These are phyloP conservation scores for Arthrobotrys conoides DNA, from an alignment of 2,329 filamentous ascomycete genomes.

Conservation along the genomic window DNA sequence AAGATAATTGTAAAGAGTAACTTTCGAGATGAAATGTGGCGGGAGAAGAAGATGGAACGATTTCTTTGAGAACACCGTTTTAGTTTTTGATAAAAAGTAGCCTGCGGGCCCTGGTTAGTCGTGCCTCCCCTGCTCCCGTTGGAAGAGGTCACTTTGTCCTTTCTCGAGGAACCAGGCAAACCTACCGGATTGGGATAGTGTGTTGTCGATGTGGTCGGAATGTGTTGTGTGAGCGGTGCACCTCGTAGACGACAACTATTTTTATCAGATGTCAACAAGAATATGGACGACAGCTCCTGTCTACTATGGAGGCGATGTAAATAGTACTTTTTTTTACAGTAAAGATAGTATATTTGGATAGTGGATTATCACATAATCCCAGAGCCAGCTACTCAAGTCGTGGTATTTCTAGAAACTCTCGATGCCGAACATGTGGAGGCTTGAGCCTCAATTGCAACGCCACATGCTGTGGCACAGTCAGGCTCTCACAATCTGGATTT, in stretches of 20 bases:
- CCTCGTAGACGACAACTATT: neutral
- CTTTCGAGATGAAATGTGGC: conserved; percentile 50
- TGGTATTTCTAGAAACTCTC: neutral
- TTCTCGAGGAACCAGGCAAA: conserved; percentile 44
- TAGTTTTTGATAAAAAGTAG: conserved; percentile 60
- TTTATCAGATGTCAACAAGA: too few species aligned
- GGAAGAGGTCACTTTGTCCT: conserved; percentile 61
- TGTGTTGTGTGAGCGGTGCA: conserved; percentile 38
- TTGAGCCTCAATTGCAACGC: neutral
- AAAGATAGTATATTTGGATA: too few species aligned
- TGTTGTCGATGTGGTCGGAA: conserved; percentile 29
- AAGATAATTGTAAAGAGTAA: conserved; percentile 27
- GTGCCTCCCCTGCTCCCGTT: conserved; percentile 20
- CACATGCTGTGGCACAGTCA: conserved; percentile 7
- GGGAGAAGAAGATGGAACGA: conserved; percentile 58
- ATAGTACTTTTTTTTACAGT: too few species aligned
- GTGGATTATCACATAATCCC: neutral
- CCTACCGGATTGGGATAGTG: conserved; percentile 7
- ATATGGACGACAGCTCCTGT: too few species aligned
- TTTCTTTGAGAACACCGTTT: conserved; percentile 62
- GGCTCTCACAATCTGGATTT: neutral
- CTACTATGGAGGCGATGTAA: too few species aligned
- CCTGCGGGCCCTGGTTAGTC: conserved; percentile 32
- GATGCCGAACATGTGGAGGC: neutral
- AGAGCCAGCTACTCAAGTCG: neutral